Evolutionary conservation across 164 flowering plant genomes (phyloP).

Genomic region (Liriodendron chinense): DNA sequence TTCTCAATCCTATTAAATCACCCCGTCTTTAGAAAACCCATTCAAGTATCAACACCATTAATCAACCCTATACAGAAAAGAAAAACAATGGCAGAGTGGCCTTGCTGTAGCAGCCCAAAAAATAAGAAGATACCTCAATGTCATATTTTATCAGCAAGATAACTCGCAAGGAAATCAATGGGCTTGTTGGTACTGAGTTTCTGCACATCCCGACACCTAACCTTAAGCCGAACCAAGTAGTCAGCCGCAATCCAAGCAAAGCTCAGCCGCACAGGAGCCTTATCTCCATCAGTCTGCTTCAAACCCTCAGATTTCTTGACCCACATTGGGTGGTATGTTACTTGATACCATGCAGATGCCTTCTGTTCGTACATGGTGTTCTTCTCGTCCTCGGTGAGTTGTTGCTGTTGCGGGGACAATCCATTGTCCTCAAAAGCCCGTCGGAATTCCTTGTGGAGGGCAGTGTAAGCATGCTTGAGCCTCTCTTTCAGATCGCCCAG

Average conservation of each 20-base stretch:
- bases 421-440: constrained; percentile 53
- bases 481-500: constrained; percentile 82
- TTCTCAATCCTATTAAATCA: no score
- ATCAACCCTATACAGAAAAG: no score
- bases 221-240: constrained; percentile 79
- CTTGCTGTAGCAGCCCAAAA: constrained; percentile 32
- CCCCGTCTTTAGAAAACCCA: no score
- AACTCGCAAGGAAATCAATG: constrained; percentile 49
- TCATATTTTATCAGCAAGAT: constrained; percentile 53
- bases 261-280: constrained; percentile 46
- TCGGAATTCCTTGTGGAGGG: constrained; percentile 66
- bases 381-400: constrained; percentile 52
- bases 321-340: constrained; percentile 78
- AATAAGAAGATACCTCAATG: background rate
- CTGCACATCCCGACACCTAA: constrained; percentile 27
- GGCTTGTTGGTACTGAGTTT: constrained; percentile 48
- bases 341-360: constrained; percentile 98
- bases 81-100: constrained; percentile 66
- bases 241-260: constrained; percentile 94
- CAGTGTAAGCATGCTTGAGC: constrained; percentile 64
- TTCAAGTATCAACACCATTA: no score
- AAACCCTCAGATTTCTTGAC: constrained; percentile 42
- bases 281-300: constrained; percentile 34
- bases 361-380: constrained; percentile 56
- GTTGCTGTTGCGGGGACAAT: constrained; percentile 27